Percentiles rank a stretch among this genome's conserved stretches.
Conservation (phyloP, 352 stramenopile species). For the Phytopythium cucurbitacearum region DNA sequence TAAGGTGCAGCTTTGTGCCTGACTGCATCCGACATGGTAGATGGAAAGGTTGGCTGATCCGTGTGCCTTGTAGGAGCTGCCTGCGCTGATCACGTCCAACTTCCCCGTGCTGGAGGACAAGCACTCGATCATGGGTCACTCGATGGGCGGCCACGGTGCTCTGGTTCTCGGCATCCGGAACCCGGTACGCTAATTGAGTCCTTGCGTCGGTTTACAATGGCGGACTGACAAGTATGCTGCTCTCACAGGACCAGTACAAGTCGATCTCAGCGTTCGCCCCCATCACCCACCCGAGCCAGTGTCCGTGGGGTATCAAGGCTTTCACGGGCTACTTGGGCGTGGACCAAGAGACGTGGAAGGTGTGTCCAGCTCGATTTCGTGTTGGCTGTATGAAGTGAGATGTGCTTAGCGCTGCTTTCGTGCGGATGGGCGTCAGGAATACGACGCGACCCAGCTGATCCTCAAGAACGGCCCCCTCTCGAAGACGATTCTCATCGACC, state of each 20-base stretch:
- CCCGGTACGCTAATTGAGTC: slow-evolving; percentile 25
- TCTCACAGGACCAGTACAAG: slow-evolving; percentile 68
- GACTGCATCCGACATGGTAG: no score
- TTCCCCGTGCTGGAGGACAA: slow-evolving; percentile 84
- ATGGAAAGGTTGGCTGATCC: not conserved
- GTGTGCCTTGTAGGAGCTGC: slow-evolving; percentile 76
- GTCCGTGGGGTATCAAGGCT: slow-evolving; percentile 98
- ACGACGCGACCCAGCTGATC: slow-evolving; percentile 92
- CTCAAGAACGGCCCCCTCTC: slow-evolving; percentile 53
- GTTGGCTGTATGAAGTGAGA: not conserved
- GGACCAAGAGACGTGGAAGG: slow-evolving; percentile 84
- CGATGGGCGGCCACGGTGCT: slow-evolving; percentile 96
- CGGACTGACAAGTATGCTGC: slow-evolving; percentile 5
- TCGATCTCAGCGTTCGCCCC: slow-evolving; percentile 96
- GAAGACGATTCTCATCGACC: slow-evolving; percentile 86
- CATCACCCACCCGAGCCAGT: slow-evolving; percentile 95
- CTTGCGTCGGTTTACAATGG: not conserved
- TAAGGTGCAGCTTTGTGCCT: slow-evolving; percentile 24
- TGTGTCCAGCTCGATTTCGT: slow-evolving; percentile 6
- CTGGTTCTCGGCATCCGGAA: slow-evolving; percentile 94
- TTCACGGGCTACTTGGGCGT: slow-evolving; percentile 96
- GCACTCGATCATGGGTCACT: slow-evolving; percentile 94
- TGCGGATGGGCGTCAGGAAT: slow-evolving; percentile 23
- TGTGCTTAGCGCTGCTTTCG: not conserved
- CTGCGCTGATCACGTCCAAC: slow-evolving; percentile 81